Conservation (phyloP, 305 asterid genomes). For the Plantago coronopus region DNA sequence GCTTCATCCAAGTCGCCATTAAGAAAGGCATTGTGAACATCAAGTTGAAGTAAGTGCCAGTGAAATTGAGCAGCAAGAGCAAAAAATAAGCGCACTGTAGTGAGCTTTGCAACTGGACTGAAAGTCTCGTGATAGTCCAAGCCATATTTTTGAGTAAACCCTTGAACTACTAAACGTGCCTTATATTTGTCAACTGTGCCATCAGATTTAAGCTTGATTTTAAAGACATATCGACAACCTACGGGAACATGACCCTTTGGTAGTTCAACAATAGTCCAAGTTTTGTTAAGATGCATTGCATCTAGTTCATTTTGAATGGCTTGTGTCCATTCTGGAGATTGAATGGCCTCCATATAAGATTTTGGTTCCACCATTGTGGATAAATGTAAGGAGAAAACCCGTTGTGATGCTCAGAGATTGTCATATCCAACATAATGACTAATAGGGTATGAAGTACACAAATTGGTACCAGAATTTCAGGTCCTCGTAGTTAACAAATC, state of each 20-base stretch:
- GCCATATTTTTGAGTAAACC: neutral
- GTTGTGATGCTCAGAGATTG: no score
- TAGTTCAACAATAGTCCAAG: neutral
- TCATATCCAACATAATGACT: no score
- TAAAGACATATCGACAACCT: neutral
- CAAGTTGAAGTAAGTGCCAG: neutral
- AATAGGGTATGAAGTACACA: no score
- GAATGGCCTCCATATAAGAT: neutral
- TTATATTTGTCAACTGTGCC: neutral
- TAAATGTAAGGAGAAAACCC: neutral
- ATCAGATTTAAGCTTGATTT: neutral
- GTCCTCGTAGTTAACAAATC: no score
- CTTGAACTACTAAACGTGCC: neutral
- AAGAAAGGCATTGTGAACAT: neutral
- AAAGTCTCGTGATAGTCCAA: neutral
- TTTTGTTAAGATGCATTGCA: neutral
- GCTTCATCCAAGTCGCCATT: neutral
- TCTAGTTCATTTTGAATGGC: neutral
- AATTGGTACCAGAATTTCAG: no score
- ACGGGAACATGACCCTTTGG: no score
- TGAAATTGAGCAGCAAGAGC: neutral
- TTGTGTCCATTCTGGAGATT: neutral
- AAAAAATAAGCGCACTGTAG: neutral
- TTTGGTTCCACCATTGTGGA: neutral
- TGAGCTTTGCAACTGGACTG: slow-evolving; percentile 1